Percentiles rank a stretch among this genome's conserved stretches.
These are phyloP conservation scores for Phytophthora pini DNA, from an alignment of 352 stramenopile species.

Conservation along the genomic window DNA sequence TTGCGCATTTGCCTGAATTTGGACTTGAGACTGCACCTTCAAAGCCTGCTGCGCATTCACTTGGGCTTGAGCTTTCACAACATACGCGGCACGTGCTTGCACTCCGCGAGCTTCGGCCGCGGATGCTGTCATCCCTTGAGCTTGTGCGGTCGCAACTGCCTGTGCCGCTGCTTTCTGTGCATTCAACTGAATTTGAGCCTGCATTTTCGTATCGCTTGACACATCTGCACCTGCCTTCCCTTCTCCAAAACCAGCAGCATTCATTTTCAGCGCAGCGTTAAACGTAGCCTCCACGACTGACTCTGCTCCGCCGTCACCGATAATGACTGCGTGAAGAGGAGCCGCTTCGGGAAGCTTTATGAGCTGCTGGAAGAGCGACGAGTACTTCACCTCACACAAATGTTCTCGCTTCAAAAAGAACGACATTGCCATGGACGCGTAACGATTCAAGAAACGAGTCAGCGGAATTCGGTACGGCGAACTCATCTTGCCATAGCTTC, in stretches of 20 bases:
- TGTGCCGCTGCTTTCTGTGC: slow-evolving; percentile 85
- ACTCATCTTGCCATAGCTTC: slow-evolving; percentile 86
- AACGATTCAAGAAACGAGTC: slow-evolving; percentile 94
- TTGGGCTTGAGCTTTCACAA: slow-evolving; percentile 88
- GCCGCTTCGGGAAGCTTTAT: slow-evolving; percentile 91
- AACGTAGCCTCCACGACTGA: slow-evolving; percentile 95
- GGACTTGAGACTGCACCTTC: slow-evolving; percentile 88
- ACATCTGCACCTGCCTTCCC: slow-evolving; percentile 37
- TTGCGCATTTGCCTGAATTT: slow-evolving; percentile 91
- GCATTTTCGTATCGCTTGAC: slow-evolving; percentile 80
- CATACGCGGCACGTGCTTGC: slow-evolving; percentile 83
- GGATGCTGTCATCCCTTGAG: slow-evolving; percentile 76
- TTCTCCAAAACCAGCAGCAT: slow-evolving; percentile 43
- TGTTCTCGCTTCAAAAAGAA: slow-evolving; percentile 91
- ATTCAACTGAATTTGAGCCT: slow-evolving; percentile 87
- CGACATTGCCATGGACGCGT: slow-evolving; percentile 81
- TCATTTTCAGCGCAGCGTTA: slow-evolving; percentile 69
- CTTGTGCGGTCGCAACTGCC: slow-evolving; percentile 75
- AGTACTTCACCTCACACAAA: slow-evolving; percentile 89
- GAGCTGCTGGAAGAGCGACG: slow-evolving; percentile 94
- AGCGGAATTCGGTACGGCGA: slow-evolving; percentile 94
- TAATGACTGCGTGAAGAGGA: slow-evolving; percentile 90
- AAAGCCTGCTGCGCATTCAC: slow-evolving; percentile 83
- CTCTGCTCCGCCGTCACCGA: slow-evolving; percentile 86
- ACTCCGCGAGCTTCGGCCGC: slow-evolving; percentile 79